Percentiles rank a stretch among this genome's conserved stretches.
Evolutionary conservation across 2,329 filamentous ascomycete species (phyloP).

Genomic region (Tolypocladium pustulatum): DNA sequence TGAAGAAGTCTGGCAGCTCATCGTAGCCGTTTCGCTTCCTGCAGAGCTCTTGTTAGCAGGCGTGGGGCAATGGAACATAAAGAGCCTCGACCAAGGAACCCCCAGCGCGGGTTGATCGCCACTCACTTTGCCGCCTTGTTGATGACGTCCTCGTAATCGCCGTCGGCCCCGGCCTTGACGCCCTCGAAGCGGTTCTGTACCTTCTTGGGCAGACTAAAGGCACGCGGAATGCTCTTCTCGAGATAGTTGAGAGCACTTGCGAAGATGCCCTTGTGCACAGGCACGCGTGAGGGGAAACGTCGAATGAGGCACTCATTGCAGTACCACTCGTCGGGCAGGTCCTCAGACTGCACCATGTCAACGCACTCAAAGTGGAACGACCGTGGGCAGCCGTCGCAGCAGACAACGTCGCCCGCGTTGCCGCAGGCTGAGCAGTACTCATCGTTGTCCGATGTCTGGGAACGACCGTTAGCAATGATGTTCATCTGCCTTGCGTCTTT

Average conservation of each 20-base stretch:
- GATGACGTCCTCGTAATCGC: constrained; percentile 66
- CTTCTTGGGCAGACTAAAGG: constrained; percentile 60
- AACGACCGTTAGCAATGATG: constrained; percentile 17
- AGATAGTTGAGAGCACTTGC: constrained; percentile 52
- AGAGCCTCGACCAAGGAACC: background rate
- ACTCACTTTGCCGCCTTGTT: constrained; percentile 56
- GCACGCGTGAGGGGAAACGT: constrained; percentile 34
- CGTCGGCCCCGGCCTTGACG: constrained; percentile 64
- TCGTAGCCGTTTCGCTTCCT: constrained; percentile 48
- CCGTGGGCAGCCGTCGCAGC: constrained; percentile 84
- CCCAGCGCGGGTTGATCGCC: constrained; percentile 1
- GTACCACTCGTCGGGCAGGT: constrained; percentile 69
- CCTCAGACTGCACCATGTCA: constrained; percentile 63
- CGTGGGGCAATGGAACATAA: background rate
- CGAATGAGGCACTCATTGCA: constrained; percentile 61
- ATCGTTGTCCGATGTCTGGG: constrained; percentile 56
- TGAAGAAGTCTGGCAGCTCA: constrained; percentile 56
- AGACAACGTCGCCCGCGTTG: constrained; percentile 74
- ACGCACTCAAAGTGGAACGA: constrained; percentile 88
- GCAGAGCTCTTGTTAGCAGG: background rate
- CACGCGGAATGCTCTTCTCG: constrained; percentile 58
- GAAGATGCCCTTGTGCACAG: constrained; percentile 46
- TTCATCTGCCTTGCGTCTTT: background rate
- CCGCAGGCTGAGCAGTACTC: constrained; percentile 84
- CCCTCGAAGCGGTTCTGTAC: constrained; percentile 71